phyloP scores from a whole-genome alignment of 192 early-diverging fungal genomes.

The Coemansia sp. region DNA sequence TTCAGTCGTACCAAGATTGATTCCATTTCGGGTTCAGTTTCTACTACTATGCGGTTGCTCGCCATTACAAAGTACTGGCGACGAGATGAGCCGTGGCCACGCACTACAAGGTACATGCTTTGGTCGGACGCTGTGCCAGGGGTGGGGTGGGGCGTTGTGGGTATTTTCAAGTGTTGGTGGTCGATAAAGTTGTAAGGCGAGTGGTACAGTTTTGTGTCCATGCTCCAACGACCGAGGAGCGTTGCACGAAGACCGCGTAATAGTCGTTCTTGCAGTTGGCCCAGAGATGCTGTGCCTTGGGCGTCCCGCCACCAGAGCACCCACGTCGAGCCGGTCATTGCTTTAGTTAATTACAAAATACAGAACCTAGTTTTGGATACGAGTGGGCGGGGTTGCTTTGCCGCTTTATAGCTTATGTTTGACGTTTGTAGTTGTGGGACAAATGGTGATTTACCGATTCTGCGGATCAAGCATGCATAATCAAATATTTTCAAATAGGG shows the following conservation, averaged over 20 bases:
- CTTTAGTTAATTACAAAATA: too few species aligned
- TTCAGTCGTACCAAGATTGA: conserved; percentile 43
- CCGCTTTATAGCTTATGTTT: too few species aligned
- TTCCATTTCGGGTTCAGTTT: conserved; percentile 53
- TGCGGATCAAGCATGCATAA: too few species aligned
- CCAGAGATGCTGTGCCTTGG: conserved; percentile 50
- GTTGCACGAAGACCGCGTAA: conserved; percentile 45
- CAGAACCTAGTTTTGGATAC: too few species aligned
- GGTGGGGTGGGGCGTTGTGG: background rate
- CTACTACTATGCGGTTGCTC: conserved; percentile 51
- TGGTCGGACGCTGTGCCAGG: conserved; percentile 47
- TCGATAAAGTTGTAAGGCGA: conserved; percentile 44
- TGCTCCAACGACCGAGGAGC: conserved; percentile 50
- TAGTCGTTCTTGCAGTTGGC: conserved; percentile 45
- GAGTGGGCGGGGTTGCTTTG: too few species aligned
- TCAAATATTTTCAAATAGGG: too few species aligned
- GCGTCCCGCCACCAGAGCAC: conserved; percentile 55
- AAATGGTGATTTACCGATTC: too few species aligned
- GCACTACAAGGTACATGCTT: conserved; percentile 48
- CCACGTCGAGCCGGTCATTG: conserved; percentile 46
- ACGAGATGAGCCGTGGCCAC: conserved; percentile 34
- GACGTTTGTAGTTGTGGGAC: too few species aligned
- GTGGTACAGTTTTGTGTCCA: conserved; percentile 49
- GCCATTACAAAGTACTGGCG: conserved; percentile 52
- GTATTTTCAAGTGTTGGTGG: conserved; percentile 34